Conservation (phyloP, 768 basidiomycete species). For the Boletellus emodensis region DNA sequence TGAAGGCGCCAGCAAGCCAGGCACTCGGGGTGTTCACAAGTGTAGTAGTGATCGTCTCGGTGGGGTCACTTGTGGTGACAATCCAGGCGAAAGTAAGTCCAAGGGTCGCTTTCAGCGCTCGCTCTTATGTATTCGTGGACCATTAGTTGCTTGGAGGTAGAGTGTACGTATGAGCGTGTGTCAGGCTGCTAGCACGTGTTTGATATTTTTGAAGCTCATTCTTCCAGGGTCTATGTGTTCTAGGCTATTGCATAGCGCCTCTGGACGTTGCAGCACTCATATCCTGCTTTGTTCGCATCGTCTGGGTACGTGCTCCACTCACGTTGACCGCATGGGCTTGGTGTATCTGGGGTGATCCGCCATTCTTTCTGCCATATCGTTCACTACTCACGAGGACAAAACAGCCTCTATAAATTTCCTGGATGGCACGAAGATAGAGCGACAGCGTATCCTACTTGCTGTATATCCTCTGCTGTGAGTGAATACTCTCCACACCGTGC, state of each 20-base stretch:
- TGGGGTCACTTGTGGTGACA: constrained; percentile 89
- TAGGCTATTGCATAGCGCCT: constrained; percentile 95
- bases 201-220: constrained; percentile 58
- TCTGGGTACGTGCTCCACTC: constrained; percentile 85
- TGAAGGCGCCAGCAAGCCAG: constrained; percentile 77
- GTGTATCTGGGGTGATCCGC: constrained; percentile 88
- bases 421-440: constrained; percentile 91
- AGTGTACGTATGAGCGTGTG: constrained; percentile 52
- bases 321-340: constrained; percentile 88
- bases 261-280: constrained; percentile 87
- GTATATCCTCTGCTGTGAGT: constrained; percentile 93
- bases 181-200: not conserved
- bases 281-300: constrained; percentile 76
- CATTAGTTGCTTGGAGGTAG: constrained; percentile 73
- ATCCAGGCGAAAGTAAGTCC: constrained; percentile 84
- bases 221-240: constrained; percentile 92
- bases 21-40: constrained; percentile 88
- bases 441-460: constrained; percentile 84
- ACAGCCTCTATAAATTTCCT: constrained; percentile 92
- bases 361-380: not conserved
- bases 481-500: not conserved
- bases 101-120: not conserved
- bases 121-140: not conserved
- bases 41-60: constrained; percentile 88
- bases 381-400: constrained; percentile 1